A percentile compares a stretch with the other conserved stretches of the same genome.
Conservation (phyloP, 2,329 filamentous ascomycete genomes). For the Pseudopyricularia javanii region DNA sequence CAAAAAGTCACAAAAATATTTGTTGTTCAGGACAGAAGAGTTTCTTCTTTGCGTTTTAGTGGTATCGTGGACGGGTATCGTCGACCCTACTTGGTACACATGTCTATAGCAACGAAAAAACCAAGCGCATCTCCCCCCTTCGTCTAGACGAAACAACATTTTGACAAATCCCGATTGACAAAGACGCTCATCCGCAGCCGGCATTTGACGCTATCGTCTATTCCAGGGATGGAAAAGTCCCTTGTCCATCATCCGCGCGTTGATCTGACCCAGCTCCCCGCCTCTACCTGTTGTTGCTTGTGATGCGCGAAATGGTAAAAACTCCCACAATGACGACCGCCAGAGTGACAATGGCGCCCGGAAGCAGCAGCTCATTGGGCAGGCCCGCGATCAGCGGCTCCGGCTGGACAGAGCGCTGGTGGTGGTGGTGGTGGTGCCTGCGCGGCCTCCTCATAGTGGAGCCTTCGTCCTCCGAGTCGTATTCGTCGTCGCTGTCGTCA, state of each 20-base stretch:
- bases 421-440: constrained; percentile 20
- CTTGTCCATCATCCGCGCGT: not conserved
- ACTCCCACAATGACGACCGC: constrained; percentile 90
- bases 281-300: constrained; percentile 8
- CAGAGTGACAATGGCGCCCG: constrained; percentile 88
- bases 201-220: not conserved
- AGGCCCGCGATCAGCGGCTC: constrained; percentile 81
- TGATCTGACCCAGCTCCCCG: not conserved
- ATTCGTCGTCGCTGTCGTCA: constrained; percentile 37
- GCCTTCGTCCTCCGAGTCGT: constrained; percentile 9
- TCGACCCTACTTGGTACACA: not conserved
- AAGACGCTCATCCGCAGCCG: not conserved
- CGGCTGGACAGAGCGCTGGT: constrained; percentile 20
- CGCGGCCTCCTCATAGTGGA: constrained; percentile 24
- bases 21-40: not conserved
- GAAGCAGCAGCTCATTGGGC: constrained; percentile 85
- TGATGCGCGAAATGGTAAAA: constrained; percentile 68
- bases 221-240: not conserved
- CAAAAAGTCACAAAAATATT: too few relatives aligned
- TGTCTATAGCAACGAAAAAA: not conserved
- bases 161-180: not conserved
- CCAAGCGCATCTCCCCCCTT: not conserved
- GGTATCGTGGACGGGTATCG: not conserved
- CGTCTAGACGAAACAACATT: not conserved
- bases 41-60: not conserved